phyloP scores from a whole-genome alignment of 2,329 filamentous ascomycete species.

The Aspergillus jensenii region DNA sequence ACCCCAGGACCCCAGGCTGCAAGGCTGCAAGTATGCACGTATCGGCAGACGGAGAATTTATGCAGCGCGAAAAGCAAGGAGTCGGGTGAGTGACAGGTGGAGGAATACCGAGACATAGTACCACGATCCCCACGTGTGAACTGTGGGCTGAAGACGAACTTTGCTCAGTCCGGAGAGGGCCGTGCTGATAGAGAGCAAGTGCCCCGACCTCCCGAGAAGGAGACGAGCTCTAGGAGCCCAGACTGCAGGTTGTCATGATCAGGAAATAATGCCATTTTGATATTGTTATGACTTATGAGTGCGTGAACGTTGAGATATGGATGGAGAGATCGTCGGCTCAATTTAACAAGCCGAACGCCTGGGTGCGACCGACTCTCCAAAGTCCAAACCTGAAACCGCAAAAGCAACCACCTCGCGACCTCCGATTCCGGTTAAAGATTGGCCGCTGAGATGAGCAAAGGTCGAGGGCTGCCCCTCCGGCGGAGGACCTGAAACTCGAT shows the following conservation, averaged over 20 bases:
- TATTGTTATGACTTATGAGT: not conserved
- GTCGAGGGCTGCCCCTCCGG: not conserved
- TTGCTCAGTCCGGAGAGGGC: not conserved
- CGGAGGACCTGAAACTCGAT: not conserved
- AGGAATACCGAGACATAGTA: not conserved
- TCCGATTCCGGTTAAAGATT: not conserved
- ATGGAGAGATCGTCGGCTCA: not conserved
- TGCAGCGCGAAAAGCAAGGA: not conserved
- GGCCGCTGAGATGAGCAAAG: not conserved
- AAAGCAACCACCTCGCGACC: not conserved
- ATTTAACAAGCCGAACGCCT: not conserved
- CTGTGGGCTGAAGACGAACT: not conserved
- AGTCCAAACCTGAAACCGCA: not conserved
- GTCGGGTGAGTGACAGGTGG: not conserved
- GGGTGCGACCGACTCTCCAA: not conserved
- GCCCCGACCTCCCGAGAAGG: not conserved
- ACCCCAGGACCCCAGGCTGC: not conserved
- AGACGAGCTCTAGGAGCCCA: not conserved
- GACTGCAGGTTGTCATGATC: not conserved
- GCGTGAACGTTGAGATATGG: conserved; percentile 6
- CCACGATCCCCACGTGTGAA: not conserved
- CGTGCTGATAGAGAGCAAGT: not conserved
- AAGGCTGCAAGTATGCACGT: not conserved
- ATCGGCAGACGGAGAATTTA: not conserved
- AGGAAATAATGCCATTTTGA: not conserved